Conservation (phyloP, 495 filamentous ascomycete genomes). For the Tuber microsphaerosporum region DNA sequence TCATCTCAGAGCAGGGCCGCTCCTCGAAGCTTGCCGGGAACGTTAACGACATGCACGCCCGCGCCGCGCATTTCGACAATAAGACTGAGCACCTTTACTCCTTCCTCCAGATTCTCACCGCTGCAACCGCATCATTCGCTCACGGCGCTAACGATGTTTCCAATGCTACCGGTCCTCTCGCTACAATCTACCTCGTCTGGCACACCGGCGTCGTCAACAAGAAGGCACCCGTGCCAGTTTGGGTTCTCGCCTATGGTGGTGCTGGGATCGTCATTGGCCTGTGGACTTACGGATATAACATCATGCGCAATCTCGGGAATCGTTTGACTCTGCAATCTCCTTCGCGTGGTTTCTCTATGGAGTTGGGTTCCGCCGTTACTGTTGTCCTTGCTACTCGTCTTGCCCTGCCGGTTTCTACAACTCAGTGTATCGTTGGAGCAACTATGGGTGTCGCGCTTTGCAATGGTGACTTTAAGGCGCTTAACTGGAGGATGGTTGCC, state of each 20-base stretch:
- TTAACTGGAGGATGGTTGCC: slow-evolving; percentile 56
- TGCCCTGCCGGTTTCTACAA: slow-evolving; percentile 53
- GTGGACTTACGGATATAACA: slow-evolving; percentile 66
- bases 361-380: slow-evolving; percentile 62
- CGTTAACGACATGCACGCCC: slow-evolving; percentile 54
- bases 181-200: slow-evolving; percentile 66
- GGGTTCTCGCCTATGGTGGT: slow-evolving; percentile 59
- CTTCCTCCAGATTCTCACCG: slow-evolving; percentile 67
- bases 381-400: slow-evolving; percentile 60
- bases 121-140: slow-evolving; percentile 66
- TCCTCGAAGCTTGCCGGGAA: slow-evolving; percentile 49
- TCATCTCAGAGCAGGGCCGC: slow-evolving; percentile 48
- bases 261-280: slow-evolving; percentile 55
- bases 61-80: slow-evolving; percentile 63
- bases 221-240: slow-evolving; percentile 56
- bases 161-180: slow-evolving; percentile 68
- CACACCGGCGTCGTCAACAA: slow-evolving; percentile 46
- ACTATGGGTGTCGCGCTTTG: slow-evolving; percentile 59
- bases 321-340: slow-evolving; percentile 63
- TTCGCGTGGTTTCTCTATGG: slow-evolving; percentile 61
- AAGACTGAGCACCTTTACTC: slow-evolving; percentile 69
- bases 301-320: slow-evolving; percentile 64
- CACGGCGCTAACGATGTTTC: slow-evolving; percentile 76
- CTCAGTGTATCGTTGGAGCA: slow-evolving; percentile 57
- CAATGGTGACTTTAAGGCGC: slow-evolving; percentile 52